phyloP scores from a whole-genome alignment of 148 eudicot genomes.

The Rhododendron kiyosumense region DNA sequence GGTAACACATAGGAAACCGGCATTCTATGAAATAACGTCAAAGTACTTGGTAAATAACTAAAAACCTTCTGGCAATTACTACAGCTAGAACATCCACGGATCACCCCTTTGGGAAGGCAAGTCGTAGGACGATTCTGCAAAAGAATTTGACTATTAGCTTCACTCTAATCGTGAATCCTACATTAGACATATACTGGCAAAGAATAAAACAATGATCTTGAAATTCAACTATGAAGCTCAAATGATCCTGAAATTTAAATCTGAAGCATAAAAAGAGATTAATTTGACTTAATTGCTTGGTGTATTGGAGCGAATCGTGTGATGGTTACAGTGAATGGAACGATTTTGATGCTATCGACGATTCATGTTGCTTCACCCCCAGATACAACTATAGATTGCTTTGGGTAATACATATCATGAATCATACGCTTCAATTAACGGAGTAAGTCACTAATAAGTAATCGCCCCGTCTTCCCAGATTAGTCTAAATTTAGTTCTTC shows the following conservation, averaged over 20 bases:
- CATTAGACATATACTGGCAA: neutral
- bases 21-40: neutral
- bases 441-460: neutral
- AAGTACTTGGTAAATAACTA: neutral
- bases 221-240: neutral
- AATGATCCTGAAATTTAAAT: neutral
- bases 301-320: neutral
- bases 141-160: neutral
- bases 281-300: neutral
- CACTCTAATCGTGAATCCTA: neutral
- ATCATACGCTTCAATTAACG: neutral
- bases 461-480: neutral
- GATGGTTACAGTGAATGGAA: neutral
- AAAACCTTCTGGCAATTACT: conserved; percentile 55
- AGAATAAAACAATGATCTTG: neutral
- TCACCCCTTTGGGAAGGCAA: conserved; percentile 64
- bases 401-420: neutral
- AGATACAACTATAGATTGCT: neutral
- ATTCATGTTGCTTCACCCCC: neutral
- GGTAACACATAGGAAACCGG: neutral
- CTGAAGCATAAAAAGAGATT: no score
- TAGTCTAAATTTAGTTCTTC: neutral
- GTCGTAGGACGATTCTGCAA: conserved; percentile 19
- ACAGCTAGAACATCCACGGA: conserved; percentile 51
- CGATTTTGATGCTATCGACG: neutral